A percentile compares a stretch with the other conserved stretches of the same genome.
These are phyloP conservation scores for Saraca asoca DNA, from an alignment of 331 rosid species.

Conservation along the genomic window DNA sequence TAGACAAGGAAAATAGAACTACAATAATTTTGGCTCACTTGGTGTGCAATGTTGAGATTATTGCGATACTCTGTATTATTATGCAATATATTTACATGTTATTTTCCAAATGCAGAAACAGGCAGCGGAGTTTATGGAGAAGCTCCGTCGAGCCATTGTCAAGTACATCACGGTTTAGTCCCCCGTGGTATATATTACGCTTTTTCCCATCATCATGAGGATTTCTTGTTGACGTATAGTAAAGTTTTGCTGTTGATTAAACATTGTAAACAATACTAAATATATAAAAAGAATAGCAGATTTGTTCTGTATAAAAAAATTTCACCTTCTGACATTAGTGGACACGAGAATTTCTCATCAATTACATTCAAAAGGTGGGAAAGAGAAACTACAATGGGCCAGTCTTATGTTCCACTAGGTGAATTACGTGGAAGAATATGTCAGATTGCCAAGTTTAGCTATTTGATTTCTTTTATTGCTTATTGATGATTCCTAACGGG, in stretches of 20 bases:
- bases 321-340: background rate
- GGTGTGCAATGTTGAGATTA: background rate
- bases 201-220: conserved; percentile 8
- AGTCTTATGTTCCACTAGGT: too few relatives aligned
- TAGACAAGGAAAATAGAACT: background rate
- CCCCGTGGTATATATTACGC: conserved; percentile 21
- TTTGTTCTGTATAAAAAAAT: background rate
- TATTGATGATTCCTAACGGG: too few relatives aligned
- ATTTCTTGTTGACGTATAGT: conserved; percentile 12
- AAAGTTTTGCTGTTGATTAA: background rate
- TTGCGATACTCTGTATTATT: conserved; percentile 18
- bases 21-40: background rate
- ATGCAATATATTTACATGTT: conserved; percentile 21
- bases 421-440: too few relatives aligned
- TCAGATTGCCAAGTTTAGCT: background rate
- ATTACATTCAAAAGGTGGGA: too few relatives aligned
- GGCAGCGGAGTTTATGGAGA: conserved; percentile 94
- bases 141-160: conserved; percentile 82
- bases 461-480: background rate
- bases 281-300: conserved; percentile 5
- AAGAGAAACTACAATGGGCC: too few relatives aligned
- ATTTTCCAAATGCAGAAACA: conserved; percentile 58
- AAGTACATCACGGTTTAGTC: conserved; percentile 76
- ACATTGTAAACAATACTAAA: background rate
- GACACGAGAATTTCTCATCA: too few relatives aligned